Evolutionary conservation across 2,329 filamentous ascomycete species (phyloP).

Genomic region (Dactylellina drechsleri): DNA sequence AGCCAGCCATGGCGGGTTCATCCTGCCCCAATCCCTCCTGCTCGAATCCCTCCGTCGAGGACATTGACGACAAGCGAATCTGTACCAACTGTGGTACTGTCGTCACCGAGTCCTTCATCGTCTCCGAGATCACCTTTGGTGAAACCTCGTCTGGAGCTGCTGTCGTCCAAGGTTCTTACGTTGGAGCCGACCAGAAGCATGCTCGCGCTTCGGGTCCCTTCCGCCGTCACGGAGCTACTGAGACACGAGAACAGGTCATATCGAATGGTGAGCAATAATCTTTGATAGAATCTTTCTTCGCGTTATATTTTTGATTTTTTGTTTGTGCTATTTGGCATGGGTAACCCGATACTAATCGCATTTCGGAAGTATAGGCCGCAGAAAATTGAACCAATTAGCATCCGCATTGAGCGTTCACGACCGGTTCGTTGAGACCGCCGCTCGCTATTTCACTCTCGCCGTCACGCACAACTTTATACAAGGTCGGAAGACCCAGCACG

Average conservation of each 20-base stretch:
- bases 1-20: conserved; percentile 34
- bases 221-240: conserved; percentile 69
- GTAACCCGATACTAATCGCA: conserved; percentile 46
- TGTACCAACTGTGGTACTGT: conserved; percentile 88
- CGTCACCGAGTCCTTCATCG: conserved; percentile 86
- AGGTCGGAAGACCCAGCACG: conserved; percentile 83
- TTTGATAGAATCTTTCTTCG: conserved; percentile 7
- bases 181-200: conserved; percentile 85
- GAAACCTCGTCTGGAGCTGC: conserved; percentile 87
- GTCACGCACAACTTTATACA: conserved; percentile 81
- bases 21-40: conserved; percentile 54
- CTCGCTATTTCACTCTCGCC: conserved; percentile 80
- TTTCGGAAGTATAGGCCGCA: conserved; percentile 58
- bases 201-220: conserved; percentile 71
- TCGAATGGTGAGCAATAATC: conserved; percentile 64
- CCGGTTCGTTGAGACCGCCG: conserved; percentile 72
- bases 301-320: conserved; percentile 46
- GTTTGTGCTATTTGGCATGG: conserved; percentile 32
- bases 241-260: conserved; percentile 70
- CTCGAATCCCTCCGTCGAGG: conserved; percentile 53
- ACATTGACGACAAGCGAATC: conserved; percentile 63
- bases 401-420: conserved; percentile 70
- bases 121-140: conserved; percentile 89
- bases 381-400: conserved; percentile 67
- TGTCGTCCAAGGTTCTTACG: conserved; percentile 87